Base-by-base conservation (phyloP, 176 grass and related monocot species). In the Typha latifolia region DNA sequence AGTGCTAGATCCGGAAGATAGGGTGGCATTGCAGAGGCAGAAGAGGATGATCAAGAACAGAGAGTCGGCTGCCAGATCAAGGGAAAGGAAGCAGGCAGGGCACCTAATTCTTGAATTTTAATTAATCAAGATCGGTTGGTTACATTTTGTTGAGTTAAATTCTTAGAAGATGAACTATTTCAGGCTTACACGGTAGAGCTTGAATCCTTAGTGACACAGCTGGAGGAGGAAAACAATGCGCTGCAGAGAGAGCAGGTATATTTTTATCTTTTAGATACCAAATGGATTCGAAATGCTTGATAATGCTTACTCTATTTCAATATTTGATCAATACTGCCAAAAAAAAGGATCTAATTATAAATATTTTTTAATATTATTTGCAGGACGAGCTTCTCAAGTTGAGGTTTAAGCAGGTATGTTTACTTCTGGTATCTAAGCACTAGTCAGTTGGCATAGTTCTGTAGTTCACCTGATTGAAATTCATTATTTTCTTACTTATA, bases 1-100 rank as follows among this genome's bases (percentile, higher is more conserved):
- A 26, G 67, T 84, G 43, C 61, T 90, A 83, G 94, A 90, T 73
- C 85, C 89, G 23, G 66, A 90, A 56, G 94, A 99, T 74, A 85
- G 86, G 65, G 88, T 79, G 19, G 53, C 81, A 27, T 64, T 93
- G 70, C 94, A 99, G 63, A 77, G 89, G 37, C 86, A 99, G 79
- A 99, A 99, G 77, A 78, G 94, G 32, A 99, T 99, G 94, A 99
- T 99, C 16, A 99, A 99, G 52, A 99, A 99, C 76, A 80, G 94
- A 63, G 94, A 99, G 69, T 99, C 94, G 0, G 94, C 94, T 3
- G 94, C 89, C 49, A 82, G 94, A 77, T 99, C 94, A n/a, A 90
- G 94, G 49, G 94, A 99, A 81, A 86, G 94, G 61, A 99, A 99
- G 68, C 94, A 99, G 86, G 94, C 93, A 49, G 24, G 12, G 34